A percentile compares a stretch with the other conserved stretches of the same genome.
Conservation (phyloP, 2,329 filamentous ascomycete species). For the Cladosporium austrohemisphaericum region DNA sequence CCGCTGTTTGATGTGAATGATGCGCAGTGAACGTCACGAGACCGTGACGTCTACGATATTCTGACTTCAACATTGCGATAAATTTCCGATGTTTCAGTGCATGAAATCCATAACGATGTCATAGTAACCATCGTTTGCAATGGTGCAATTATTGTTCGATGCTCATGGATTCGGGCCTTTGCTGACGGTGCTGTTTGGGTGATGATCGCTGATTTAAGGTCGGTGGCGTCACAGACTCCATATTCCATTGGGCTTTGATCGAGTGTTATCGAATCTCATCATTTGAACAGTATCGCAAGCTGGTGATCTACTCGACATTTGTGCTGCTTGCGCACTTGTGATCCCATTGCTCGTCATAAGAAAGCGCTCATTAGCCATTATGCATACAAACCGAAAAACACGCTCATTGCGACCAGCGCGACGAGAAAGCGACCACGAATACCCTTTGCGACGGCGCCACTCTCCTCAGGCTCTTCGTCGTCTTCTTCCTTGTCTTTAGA, state of each 20-base stretch:
- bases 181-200: too few relatives aligned
- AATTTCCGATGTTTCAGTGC: neutral
- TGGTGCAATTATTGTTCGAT: neutral
- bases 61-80: too few relatives aligned
- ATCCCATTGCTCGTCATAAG: too few relatives aligned
- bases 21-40: conserved; percentile 2
- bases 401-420: conserved; percentile 9
- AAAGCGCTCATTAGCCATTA: neutral
- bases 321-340: too few relatives aligned
- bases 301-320: too few relatives aligned
- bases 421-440: neutral
- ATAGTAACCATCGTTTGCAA: neutral
- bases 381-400: neutral
- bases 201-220: too few relatives aligned
- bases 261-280: too few relatives aligned
- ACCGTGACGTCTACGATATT: conserved; percentile 3
- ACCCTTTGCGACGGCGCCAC: neutral
- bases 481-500: neutral
- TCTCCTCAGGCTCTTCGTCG: neutral
- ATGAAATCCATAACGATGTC: neutral
- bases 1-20: conserved; percentile 2
- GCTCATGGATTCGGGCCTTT: too few relatives aligned
- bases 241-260: too few relatives aligned
- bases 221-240: too few relatives aligned
- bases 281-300: too few relatives aligned